Base-by-base conservation (phyloP, 768 basidiomycete genomes). In the Lanmaoa pseudosensibilis region DNA sequence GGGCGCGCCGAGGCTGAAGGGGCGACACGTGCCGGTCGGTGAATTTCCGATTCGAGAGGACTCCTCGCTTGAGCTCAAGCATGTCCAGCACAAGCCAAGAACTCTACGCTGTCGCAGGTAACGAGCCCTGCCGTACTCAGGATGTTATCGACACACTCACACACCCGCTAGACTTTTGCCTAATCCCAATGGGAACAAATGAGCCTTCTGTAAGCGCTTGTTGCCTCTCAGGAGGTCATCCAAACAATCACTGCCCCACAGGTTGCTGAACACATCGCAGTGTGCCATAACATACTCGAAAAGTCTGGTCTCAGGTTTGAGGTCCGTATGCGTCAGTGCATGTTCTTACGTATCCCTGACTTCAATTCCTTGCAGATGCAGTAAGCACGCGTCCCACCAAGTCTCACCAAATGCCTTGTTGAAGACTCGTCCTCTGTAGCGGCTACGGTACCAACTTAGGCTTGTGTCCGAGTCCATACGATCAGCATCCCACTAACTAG, bases 361-460 rank as follows among this genome's bases (percentile, higher is more conserved):
- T 16, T 40, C 2, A 12, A 10, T 39, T 37, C 30, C n/a, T 13
- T 11, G 47, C 51, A 76, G 75, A 73, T 75, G 74, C 75, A 76
- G 75, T 76, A 64, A 68, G 74, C 57, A 50, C n/a, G 1, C 34
- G 47, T 39, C 36, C 21, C 50, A 15, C 36, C 50, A 27, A 19
- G 37, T 39, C 59, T 52, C 43, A 34, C 44, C 33, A 43, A 85
- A 69, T 80, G 81, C 71, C 15, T 39, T 40, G 44, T 45, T 68
- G 30, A 67, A 48, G 19, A 44, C 34, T 32, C 12, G 19, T 38
- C 25, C 50, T 27, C 34, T 23, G 30, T 58, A 93, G 92, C 64
- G 92, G 92, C 6, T 97, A 95, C 65, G 94, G 94, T 21, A 97
- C 95, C 1, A 96, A 96, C 68, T 65, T 96, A 39, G 92, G 90